A percentile compares a stretch with the other conserved stretches of the same genome.
Conservation (phyloP, 805 yeast genomes). For the Blastobotrys americana region DNA sequence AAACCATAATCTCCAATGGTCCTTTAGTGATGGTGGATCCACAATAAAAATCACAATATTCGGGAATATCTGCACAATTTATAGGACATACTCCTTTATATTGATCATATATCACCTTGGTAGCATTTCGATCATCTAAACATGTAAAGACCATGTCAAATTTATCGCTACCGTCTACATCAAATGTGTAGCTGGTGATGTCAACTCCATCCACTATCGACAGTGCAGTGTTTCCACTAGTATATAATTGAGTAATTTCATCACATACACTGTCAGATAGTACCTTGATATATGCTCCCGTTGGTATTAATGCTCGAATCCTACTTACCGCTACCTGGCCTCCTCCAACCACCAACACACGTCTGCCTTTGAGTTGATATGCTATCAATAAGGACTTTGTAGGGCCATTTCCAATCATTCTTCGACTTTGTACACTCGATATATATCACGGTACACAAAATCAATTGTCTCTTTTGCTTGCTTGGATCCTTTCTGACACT, state of each 20-base stretch:
- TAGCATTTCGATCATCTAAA: slow-evolving; percentile 59
- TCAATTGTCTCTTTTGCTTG: no score
- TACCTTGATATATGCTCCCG: slow-evolving; percentile 64
- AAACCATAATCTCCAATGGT: slow-evolving; percentile 68
- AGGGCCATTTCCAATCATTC: not conserved
- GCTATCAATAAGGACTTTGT: slow-evolving; percentile 10
- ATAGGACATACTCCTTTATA: slow-evolving; percentile 45
- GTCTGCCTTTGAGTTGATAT: slow-evolving; percentile 36
- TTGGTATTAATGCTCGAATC: slow-evolving; percentile 56
- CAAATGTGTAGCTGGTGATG: slow-evolving; percentile 14
- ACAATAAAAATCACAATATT: slow-evolving; percentile 78
- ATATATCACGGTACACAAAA: no score
- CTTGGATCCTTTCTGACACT: no score
- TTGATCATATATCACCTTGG: slow-evolving; percentile 49
- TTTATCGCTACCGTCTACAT: slow-evolving; percentile 28
- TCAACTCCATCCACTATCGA: slow-evolving; percentile 23
- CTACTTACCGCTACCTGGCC: slow-evolving; percentile 62
- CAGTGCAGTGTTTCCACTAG: slow-evolving; percentile 21
- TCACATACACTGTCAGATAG: slow-evolving; percentile 39
- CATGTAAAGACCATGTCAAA: slow-evolving; percentile 69
- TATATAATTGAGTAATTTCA: slow-evolving; percentile 26
- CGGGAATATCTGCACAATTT: slow-evolving; percentile 79
- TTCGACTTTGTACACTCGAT: no score
- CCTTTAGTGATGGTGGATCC: slow-evolving; percentile 73
- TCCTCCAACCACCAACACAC: slow-evolving; percentile 68